Percentiles rank a stretch among this genome's conserved stretches.
phyloP scores from a whole-genome alignment of 2,329 filamentous ascomycete genomes.

The Byssoonygena ceratinophila region DNA sequence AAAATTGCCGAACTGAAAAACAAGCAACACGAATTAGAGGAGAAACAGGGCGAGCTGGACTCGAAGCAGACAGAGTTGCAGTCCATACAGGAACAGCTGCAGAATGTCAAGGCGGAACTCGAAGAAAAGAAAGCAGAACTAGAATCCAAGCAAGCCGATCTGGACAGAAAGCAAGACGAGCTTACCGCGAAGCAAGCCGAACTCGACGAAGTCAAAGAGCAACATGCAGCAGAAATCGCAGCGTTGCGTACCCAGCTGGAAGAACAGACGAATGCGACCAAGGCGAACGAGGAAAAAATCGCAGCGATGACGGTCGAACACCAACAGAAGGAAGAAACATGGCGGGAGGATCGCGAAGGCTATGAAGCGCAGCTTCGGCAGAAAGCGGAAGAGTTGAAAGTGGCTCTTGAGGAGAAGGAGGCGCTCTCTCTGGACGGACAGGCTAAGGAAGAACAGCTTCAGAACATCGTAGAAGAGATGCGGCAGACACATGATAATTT shows the following conservation, averaged over 20 bases:
- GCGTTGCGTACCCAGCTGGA: conserved; percentile 16
- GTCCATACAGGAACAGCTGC: conserved; percentile 23
- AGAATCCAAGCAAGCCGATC: conserved; percentile 18
- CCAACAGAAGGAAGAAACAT: conserved; percentile 26
- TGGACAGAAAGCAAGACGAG: conserved; percentile 17
- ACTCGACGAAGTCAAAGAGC: conserved; percentile 24
- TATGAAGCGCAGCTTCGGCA: conserved; percentile 30
- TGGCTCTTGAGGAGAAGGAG: conserved; percentile 29
- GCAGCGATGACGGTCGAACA: conserved; percentile 22
- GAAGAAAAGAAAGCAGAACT: conserved; percentile 27
- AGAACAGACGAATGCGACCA: conserved; percentile 16
- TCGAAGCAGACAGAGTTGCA: conserved; percentile 18
- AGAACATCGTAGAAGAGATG: conserved; percentile 35
- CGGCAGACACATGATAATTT: conserved; percentile 41
- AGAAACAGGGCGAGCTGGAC: conserved; percentile 18
- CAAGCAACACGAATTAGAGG: conserved; percentile 22
- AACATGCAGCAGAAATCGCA: conserved; percentile 20
- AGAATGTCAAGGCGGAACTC: conserved; percentile 26
- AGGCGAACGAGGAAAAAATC: conserved; percentile 22
- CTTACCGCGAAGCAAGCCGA: conserved; percentile 23
- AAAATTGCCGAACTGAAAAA: conserved; percentile 14
- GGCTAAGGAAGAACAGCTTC: conserved; percentile 38
- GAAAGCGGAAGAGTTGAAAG: conserved; percentile 37
- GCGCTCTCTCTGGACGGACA: conserved; percentile 30
- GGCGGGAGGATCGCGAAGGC: conserved; percentile 26